Percentiles rank a stretch among this genome's conserved stretches.
phyloP scores from a whole-genome alignment of 352 stramenopile genomes.

The Phytophthora chlamydospora region DNA sequence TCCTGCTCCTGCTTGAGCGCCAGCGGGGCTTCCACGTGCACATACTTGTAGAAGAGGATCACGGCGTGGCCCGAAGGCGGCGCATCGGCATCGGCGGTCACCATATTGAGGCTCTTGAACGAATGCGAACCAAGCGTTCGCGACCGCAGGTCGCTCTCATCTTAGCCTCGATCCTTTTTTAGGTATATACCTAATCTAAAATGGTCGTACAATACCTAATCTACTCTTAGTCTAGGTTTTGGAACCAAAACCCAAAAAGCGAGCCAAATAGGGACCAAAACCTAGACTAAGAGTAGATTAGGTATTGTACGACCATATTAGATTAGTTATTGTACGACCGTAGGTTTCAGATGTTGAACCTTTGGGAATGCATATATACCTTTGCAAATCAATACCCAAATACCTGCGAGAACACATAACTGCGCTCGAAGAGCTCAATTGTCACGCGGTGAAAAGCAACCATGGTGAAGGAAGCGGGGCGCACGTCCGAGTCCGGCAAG shows the following conservation, averaged over 20 bases:
- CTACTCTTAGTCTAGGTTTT: too few species aligned
- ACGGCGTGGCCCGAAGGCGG: constrained; percentile 41
- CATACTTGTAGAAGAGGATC: constrained; percentile 87
- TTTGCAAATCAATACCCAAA: constrained; percentile 3
- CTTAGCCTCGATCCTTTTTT: too few species aligned
- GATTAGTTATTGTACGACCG: too few species aligned
- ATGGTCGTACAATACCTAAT: too few species aligned
- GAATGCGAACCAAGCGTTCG: constrained; percentile 14
- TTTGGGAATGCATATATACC: not conserved
- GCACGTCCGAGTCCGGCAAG: constrained; percentile 18
- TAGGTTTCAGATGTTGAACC: too few species aligned
- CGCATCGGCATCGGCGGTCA: constrained; percentile 12
- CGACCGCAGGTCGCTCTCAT: not conserved
- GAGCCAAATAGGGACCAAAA: too few species aligned
- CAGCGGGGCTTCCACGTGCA: constrained; percentile 43
- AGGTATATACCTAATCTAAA: too few species aligned
- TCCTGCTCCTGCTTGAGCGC: constrained; percentile 57
- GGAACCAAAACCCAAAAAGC: too few species aligned
- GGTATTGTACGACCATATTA: too few species aligned
- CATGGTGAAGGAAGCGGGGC: constrained; percentile 18
- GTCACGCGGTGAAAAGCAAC: not conserved
- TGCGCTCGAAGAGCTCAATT: constrained; percentile 18
- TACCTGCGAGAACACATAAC: constrained; percentile 4
- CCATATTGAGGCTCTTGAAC: constrained; percentile 19
- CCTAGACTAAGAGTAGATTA: too few species aligned